Base-by-base conservation (phyloP, 371 early-diverging fungal genomes). In the Dichotomocladium elegans region DNA sequence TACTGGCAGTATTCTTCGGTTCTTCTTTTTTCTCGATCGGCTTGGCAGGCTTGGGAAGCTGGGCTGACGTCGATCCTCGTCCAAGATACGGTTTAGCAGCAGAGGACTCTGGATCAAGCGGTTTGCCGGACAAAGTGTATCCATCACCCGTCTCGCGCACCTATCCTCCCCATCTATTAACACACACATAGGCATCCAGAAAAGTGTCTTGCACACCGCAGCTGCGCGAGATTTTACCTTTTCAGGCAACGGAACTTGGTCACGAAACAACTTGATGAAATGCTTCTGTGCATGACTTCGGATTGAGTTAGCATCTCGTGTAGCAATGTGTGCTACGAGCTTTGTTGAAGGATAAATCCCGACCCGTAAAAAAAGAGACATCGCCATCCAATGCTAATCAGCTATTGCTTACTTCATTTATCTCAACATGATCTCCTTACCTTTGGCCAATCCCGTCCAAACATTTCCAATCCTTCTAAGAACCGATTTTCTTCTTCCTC, bases 261-360 rank as follows among this genome's bases (percentile, higher is more conserved):
- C 94, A 37, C 94, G 73, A 64, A 76, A 94, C 64, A 94, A 70
- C 59, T 90, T 89, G 62, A 93, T 93, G 52, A 94, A 91, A 61
- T 92, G 88, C 64, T 92, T 93, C 70, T 93, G 93, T 31, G 93
- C 93, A 63, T 92, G 94, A 53, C 90, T 89, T 56, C 92, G 76
- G 47, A 94, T 87, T 4, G 92, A 90, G 55, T 90, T 87, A 28
- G 87, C 57, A 57, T 91, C 89, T 47, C 94, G 77, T 3, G 92
- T 94, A 24, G 63, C 80, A 26, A 94, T 84, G 46, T 87, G 83
- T 24, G 74, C 71, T 25, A 82, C 77, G 30, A 94, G 68, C 86
- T 88, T n/a, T n/a, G n/a, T n/a, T n/a, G n/a, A n/a, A n/a, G n/a
- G n/a, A n/a, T n/a, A n/a, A n/a, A n/a, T n/a, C n/a, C n/a, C n/a